These are phyloP conservation scores for Cupressus sempervirens DNA, from an alignment of 75 land plant genomes.

Conservation along the genomic window DNA sequence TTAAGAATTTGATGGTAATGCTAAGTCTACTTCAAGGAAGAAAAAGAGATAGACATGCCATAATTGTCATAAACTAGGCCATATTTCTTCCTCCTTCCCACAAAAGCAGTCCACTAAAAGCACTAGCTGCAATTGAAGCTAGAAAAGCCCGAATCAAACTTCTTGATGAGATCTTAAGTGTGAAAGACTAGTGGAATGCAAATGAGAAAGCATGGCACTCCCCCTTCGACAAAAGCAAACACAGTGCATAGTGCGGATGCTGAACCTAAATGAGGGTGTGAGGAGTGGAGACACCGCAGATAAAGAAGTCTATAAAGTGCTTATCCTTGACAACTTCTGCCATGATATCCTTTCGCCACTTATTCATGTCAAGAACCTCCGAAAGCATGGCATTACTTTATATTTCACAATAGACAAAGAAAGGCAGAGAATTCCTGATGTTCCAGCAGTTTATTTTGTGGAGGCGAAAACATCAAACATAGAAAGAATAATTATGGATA, in stretches of 20 bases:
- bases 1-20: too few species aligned
- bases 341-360: conserved; percentile 81
- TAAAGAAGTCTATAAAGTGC: too few species aligned
- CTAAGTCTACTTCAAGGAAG: too few species aligned
- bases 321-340: conserved; percentile 74
- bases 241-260: conserved; percentile 72
- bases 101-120: too few species aligned
- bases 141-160: too few species aligned
- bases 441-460: conserved; percentile 94
- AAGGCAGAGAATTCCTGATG: conserved; percentile 80
- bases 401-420: conserved; percentile 81
- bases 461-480: conserved; percentile 57
- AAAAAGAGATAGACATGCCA: too few species aligned
- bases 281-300: conserved; percentile 33
- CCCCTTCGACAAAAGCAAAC: conserved; percentile 74
- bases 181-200: too few species aligned
- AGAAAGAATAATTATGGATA: conserved; percentile 68
- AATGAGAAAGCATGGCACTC: conserved; percentile 49
- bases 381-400: conserved; percentile 90
- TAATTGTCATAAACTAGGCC: too few species aligned
- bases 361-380: conserved; percentile 83
- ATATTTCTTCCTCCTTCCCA: too few species aligned
- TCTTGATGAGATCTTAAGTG: too few species aligned
- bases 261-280: conserved; percentile 72
- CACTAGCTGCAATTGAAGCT: too few species aligned